These are phyloP conservation scores for Calonectria naviculata DNA, from an alignment of 2,329 filamentous ascomycete genomes.

Conservation along the genomic window DNA sequence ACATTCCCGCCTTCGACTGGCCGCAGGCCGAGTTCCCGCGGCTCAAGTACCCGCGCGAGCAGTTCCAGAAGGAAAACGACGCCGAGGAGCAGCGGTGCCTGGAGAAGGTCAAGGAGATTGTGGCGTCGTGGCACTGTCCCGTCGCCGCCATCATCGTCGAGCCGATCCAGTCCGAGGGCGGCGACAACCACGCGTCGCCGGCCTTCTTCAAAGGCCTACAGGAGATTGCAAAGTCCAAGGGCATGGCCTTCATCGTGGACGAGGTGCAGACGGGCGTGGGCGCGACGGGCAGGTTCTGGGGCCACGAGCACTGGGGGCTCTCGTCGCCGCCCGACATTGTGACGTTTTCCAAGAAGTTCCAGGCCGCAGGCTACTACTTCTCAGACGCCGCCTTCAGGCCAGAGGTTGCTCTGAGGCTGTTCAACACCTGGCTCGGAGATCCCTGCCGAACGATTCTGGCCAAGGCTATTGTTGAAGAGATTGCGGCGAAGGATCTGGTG, in stretches of 20 bases:
- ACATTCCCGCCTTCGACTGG: slow-evolving; percentile 95
- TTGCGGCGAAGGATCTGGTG: slow-evolving; percentile 49
- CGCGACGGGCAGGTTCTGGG: slow-evolving; percentile 94
- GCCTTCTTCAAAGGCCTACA: slow-evolving; percentile 82
- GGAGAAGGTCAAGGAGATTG: slow-evolving; percentile 76
- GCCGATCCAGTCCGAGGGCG: slow-evolving; percentile 85
- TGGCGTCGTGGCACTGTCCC: slow-evolving; percentile 74
- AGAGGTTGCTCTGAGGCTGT: slow-evolving; percentile 93
- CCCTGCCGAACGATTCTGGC: slow-evolving; percentile 87
- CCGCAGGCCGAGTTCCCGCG: slow-evolving; percentile 86
- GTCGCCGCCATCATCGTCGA: slow-evolving; percentile 81
- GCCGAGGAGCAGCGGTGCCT: slow-evolving; percentile 79
- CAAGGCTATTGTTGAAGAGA: slow-evolving; percentile 84
- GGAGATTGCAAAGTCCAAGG: slow-evolving; percentile 75
- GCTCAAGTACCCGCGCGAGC: slow-evolving; percentile 86
- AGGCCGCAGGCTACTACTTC: slow-evolving; percentile 14
- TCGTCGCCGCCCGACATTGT: slow-evolving; percentile 86
- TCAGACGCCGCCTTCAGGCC: slow-evolving; percentile 76
- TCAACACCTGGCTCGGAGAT: slow-evolving; percentile 98
- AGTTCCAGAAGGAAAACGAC: slow-evolving; percentile 83
- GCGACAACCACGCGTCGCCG: slow-evolving; percentile 84
- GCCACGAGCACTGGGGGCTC: slow-evolving; percentile 92
- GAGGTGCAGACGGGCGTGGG: slow-evolving; percentile 94
- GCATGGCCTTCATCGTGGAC: slow-evolving; percentile 80
- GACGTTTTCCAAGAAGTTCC: slow-evolving; percentile 82